Base-by-base conservation (phyloP, 2,329 filamentous ascomycete genomes). In the Cladosporium halotolerans region DNA sequence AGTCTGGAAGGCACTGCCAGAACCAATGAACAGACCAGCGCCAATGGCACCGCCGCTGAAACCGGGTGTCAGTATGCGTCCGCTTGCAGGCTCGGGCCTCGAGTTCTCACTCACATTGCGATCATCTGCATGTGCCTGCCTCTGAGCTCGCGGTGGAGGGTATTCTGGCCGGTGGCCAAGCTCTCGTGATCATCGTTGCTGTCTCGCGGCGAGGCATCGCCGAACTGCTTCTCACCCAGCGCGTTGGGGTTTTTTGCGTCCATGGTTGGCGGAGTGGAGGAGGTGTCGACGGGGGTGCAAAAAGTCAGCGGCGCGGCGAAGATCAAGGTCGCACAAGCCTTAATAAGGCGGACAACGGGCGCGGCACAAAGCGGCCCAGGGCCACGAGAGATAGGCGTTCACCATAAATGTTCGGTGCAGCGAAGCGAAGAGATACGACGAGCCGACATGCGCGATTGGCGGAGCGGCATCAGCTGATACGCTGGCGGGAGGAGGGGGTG, bases 51-150 rank as follows among this genome's bases (percentile, higher is more conserved):
- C 63, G 23, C 50, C 50, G 18, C 40, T 52, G 48, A 23, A 9
- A 44, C 11, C 16, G 31, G 16, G 31, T 14, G 48, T 51, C 18
- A 51, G 32, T 23, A 34, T n/a, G 13, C 19, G 9, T n/a, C 9
- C 31, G n/a, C 31, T 16, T 16, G 39, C 16, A 32, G 10, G 16
- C 33, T 38, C 4, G 28, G 5, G 11, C 13, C 55, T 53, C 42
- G 51, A 57, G 33, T 32, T 23, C 2, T 11, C 9, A 19, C 48
- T 51, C 36, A 51, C 48, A 68, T 66, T 41, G 66, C 66, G 58
- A 69, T 69, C 66, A 69, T 68, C 57, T 68, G 65, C 64, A 68
- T 65, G 55, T 69, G 66, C 54, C 66, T 60, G 54, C 63, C 60
- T 53, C 66, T 63, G 40, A 68, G 59, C 31, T 57, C 57, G 44